These are phyloP conservation scores for Esteya vermicola DNA, from an alignment of 2,329 filamentous ascomycete genomes.

Conservation along the genomic window DNA sequence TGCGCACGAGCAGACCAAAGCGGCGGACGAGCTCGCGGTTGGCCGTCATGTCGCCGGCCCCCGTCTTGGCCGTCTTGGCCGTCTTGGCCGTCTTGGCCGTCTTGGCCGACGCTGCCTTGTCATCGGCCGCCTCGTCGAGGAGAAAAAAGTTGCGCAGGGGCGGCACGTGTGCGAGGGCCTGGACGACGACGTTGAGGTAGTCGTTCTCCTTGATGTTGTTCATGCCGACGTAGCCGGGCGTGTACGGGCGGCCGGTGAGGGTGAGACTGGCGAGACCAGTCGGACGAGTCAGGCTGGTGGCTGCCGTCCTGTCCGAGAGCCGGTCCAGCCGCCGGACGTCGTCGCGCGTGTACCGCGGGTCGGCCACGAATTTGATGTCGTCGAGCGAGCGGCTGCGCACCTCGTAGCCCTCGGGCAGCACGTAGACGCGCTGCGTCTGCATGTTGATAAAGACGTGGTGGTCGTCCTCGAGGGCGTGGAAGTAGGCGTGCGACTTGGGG, in stretches of 20 bases:
- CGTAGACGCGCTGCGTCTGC: conserved; percentile 79
- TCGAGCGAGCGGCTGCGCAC: conserved; percentile 89
- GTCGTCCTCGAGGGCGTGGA: conserved; percentile 85
- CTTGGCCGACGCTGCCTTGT: background rate
- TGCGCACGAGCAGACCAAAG: conserved; percentile 79
- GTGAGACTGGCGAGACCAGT: no score
- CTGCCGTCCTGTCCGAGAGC: conserved; percentile 34
- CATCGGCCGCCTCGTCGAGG: conserved; percentile 57
- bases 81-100: no score
- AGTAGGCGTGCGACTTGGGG: conserved; percentile 90
- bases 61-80: background rate
- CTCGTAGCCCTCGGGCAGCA: conserved; percentile 92
- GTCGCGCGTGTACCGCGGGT: conserved; percentile 68
- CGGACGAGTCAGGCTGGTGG: background rate
- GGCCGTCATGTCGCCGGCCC: conserved; percentile 9
- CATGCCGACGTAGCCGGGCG: conserved; percentile 92
- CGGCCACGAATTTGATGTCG: conserved; percentile 95
- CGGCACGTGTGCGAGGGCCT: conserved; percentile 77
- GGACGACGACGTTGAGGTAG: conserved; percentile 90
- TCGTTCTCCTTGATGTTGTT: conserved; percentile 99
- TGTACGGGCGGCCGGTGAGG: conserved; percentile 70
- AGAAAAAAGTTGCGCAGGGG: conserved; percentile 87
- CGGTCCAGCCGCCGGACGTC: conserved; percentile 74
- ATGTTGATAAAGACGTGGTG: conserved; percentile 99
- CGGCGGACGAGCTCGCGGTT: conserved; percentile 74